These are phyloP conservation scores for Blastocystis sp. DNA, from an alignment of 352 stramenopile genomes.

Conservation along the genomic window DNA sequence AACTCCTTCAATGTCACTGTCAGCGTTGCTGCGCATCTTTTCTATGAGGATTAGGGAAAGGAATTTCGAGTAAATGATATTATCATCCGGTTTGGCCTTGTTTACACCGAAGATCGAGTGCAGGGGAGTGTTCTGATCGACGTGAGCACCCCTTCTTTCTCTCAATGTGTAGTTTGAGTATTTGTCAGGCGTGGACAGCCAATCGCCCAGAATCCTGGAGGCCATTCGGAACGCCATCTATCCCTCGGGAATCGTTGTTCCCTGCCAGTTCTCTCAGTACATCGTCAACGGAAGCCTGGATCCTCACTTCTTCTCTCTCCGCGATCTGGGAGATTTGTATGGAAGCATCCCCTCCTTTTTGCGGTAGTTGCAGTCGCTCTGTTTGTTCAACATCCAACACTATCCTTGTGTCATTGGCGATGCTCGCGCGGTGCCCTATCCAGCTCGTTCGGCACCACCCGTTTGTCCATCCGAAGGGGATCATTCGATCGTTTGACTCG, in stretches of 20 bases:
- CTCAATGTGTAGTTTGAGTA: not conserved
- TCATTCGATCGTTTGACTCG: not conserved
- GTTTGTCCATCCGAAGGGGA: not conserved
- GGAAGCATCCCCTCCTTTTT: not conserved
- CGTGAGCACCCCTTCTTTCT: not conserved
- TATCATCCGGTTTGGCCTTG: not conserved
- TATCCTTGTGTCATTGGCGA: not conserved
- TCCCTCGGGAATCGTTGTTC: not conserved
- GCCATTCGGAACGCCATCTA: not conserved
- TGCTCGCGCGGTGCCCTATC: not conserved
- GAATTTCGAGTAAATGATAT: not conserved
- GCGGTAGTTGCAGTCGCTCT: not conserved
- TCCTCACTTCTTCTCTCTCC: not conserved
- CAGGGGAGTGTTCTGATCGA: not conserved
- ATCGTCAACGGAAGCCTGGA: not conserved
- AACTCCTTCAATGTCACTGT: not conserved
- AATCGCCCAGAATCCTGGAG: not conserved
- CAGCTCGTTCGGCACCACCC: not conserved
- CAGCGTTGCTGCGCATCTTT: not conserved
- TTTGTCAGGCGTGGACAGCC: not conserved
- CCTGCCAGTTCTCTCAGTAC: not conserved
- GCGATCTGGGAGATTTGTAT: not conserved
- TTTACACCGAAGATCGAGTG: not conserved
- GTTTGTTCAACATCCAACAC: too few relatives aligned
- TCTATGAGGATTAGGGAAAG: not conserved